Evolutionary conservation across 2,329 filamentous ascomycete species (phyloP).

Genomic region (Canariomyces notabilis): DNA sequence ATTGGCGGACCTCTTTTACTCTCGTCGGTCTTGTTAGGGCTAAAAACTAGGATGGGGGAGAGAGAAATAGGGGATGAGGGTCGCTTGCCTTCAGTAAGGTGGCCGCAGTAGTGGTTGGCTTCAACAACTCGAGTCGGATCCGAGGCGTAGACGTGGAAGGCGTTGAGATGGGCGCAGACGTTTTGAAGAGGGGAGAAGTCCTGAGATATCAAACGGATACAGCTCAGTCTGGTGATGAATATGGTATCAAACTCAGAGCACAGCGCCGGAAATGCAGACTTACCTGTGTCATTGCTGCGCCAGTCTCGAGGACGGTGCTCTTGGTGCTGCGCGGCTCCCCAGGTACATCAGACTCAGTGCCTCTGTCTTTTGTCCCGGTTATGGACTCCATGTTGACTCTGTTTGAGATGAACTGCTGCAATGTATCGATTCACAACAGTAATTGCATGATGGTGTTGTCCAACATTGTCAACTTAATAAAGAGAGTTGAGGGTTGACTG

Average conservation of each 20-base stretch:
- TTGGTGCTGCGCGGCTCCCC: constrained; percentile 49
- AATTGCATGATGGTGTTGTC: too few species aligned
- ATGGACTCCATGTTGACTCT: not conserved
- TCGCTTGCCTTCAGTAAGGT: constrained; percentile 49
- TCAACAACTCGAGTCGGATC: constrained; percentile 67
- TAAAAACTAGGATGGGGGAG: not conserved
- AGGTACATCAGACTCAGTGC: constrained; percentile 18
- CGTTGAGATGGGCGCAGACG: constrained; percentile 78
- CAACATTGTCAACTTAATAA: too few species aligned
- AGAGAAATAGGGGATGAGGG: not conserved
- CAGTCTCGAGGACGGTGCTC: constrained; percentile 57
- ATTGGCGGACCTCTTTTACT: constrained; percentile 69
- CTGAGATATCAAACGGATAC: too few species aligned
- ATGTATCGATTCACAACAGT: too few species aligned
- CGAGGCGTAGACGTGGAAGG: constrained; percentile 78
- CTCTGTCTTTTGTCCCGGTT: constrained; percentile 9
- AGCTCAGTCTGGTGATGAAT: too few species aligned
- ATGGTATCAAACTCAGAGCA: too few species aligned
- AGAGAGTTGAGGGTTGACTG: constrained; percentile 2
- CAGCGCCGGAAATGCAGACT: too few species aligned
- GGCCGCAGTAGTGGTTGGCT: constrained; percentile 79
- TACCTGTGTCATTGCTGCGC: constrained; percentile 55
- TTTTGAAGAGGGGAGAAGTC: constrained; percentile 67
- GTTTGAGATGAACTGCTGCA: too few species aligned
- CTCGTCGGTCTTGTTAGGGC: not conserved